phyloP scores from a whole-genome alignment of 1,139 yeast genomes.

The Yamadazyma diospyri region DNA sequence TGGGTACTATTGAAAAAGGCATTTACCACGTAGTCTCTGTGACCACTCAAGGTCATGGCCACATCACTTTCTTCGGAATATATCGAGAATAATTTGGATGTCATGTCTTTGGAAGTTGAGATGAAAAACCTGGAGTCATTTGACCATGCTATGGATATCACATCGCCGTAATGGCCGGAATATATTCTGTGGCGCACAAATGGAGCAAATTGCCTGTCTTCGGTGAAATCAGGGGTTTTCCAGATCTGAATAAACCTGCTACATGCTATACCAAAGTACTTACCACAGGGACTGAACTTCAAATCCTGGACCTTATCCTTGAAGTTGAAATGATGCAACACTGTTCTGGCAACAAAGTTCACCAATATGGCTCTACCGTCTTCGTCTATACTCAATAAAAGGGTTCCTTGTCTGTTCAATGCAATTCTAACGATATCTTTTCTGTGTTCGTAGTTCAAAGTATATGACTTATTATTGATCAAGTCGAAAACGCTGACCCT shows the following conservation, averaged over 20 bases:
- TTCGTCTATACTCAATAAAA: conserved; percentile 80
- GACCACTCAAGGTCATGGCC: conserved; percentile 88
- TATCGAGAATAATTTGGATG: conserved; percentile 82
- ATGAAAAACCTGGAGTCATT: conserved; percentile 83
- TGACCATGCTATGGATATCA: conserved; percentile 82
- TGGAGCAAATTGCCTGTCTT: conserved; percentile 89
- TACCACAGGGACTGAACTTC: conserved; percentile 87
- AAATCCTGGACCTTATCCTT: conserved; percentile 72
- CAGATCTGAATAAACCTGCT: conserved; percentile 87
- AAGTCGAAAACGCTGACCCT: conserved; percentile 87
- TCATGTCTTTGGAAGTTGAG: conserved; percentile 85
- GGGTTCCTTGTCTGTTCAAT: conserved; percentile 74
- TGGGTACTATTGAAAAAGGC: conserved; percentile 87
- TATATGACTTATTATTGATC: conserved; percentile 78
- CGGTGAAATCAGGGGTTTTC: conserved; percentile 79
- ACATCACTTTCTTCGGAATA: conserved; percentile 72
- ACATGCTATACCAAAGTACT: conserved; percentile 78
- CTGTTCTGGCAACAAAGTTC: conserved; percentile 78
- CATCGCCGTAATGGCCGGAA: conserved; percentile 89
- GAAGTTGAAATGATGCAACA: conserved; percentile 93
- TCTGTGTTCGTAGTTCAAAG: conserved; percentile 90
- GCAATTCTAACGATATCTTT: conserved; percentile 79
- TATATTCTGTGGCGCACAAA: conserved; percentile 86
- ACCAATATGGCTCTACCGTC: conserved; percentile 94
- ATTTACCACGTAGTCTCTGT: conserved; percentile 78